Conservation (phyloP, 169 alveolate genomes). For the Plasmodium blacklocki region DNA sequence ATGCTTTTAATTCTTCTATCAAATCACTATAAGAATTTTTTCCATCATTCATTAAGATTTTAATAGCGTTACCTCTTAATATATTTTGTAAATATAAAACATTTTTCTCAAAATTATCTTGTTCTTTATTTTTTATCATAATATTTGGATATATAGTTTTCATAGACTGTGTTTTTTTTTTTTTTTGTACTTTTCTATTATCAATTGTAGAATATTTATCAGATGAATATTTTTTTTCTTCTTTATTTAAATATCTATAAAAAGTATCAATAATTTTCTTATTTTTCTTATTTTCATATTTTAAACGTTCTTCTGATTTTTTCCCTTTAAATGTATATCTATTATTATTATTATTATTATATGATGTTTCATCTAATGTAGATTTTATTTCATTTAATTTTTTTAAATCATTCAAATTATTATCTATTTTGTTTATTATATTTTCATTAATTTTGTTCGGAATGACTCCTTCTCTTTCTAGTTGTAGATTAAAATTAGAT, state of each 20-base stretch:
- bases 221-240: constrained; percentile 29
- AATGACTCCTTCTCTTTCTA: constrained; percentile 61
- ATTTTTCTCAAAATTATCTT: constrained; percentile 66
- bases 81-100: constrained; percentile 63
- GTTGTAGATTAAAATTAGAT: constrained; percentile 33
- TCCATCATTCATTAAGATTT: constrained; percentile 75
- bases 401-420: constrained; percentile 18
- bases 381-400: constrained; percentile 17
- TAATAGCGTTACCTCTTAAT: constrained; percentile 68
- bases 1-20: constrained; percentile 73
- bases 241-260: constrained; percentile 70
- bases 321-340: neutral
- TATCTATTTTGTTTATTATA: constrained; percentile 61
- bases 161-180: constrained; percentile 47
- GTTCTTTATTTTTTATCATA: constrained; percentile 18
- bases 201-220: constrained; percentile 50
- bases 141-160: constrained; percentile 42
- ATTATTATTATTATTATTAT: neutral
- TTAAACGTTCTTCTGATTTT: constrained; percentile 17
- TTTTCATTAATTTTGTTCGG: constrained; percentile 47
- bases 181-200: constrained; percentile 10
- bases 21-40: constrained; percentile 60
- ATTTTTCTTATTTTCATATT: constrained; percentile 72
- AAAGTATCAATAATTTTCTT: constrained; percentile 63
- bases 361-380: constrained; percentile 20